Evolutionary conservation across 2,329 filamentous ascomycete genomes (phyloP), one percentile per base, ranked within the genome.

Genomic region (Aspergillus glaucus): DNA sequence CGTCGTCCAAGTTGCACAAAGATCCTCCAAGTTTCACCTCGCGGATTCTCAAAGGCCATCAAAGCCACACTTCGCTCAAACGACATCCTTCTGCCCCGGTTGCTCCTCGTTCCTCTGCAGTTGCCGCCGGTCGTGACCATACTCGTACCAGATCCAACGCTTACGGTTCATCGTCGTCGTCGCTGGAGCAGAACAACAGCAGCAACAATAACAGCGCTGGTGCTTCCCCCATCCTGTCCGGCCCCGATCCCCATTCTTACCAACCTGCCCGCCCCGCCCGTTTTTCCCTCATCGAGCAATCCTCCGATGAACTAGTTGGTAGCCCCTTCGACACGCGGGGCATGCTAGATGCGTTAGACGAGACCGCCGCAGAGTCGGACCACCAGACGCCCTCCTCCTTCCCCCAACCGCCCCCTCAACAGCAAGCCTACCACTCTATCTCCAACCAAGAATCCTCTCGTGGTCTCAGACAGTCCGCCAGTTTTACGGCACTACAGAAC

Each of bases 401-500:
- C 42, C 26, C 51, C 39, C 56, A 48, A 47, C 55, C 64, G 46
- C 59, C 64, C 46, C 63, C 74, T n/a, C 68, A 69, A 37, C 64
- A 72, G 30, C 69, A 61, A 45, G 65, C 73, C 37, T 69, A 74
- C 54, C 76, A 79, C 61, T 75, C 80, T 52, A 78, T 72, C 52
- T 74, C 80, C 54, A 78, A 83, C 67, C 75, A 49, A 75, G 75
- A 55, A 66, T 75, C 54, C 75, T 76, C 60, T 36, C 82, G 82
- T 51, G 68, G 75, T 42, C 75, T 87, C 50, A 79, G 82, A 62
- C 79, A 84, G 54, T 87, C 86, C 21, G 76, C 78, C 51, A 87
- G 83, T 66, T 85, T 85, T 64, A 77, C 80, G 42, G 69, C 74
- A 55, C 69, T 75, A 57, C 58, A 64, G 14, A 76, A 75, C 61